Percentiles rank a stretch among this genome's conserved stretches.
Conservation (phyloP, 192 early-diverging fungal species). For the Coemansia pectinata region DNA sequence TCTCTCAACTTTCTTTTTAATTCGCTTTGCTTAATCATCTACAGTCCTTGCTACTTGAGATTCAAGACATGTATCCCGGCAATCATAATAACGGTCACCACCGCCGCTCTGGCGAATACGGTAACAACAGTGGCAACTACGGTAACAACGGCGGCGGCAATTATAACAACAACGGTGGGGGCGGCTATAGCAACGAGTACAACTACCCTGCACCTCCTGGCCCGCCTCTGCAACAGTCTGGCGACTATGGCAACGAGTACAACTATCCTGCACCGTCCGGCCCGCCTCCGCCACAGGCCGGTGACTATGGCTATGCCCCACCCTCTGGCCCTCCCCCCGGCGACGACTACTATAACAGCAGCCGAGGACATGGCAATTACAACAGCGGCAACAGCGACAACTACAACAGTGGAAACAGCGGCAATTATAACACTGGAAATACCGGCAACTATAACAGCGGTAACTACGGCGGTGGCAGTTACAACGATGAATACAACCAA, state of each 20-base stretch:
- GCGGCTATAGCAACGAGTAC: constrained; percentile 8
- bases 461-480: background rate
- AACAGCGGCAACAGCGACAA: constrained; percentile 4
- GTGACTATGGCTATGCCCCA: background rate
- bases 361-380: constrained; percentile 16
- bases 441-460: background rate
- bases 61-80: constrained; percentile 40
- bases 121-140: constrained; percentile 12
- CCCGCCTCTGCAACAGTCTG: constrained; percentile 10
- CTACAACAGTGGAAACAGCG: background rate
- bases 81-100: constrained; percentile 24
- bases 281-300: constrained; percentile 9
- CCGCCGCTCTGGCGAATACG: constrained; percentile 4
- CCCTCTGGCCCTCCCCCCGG: constrained; percentile 7
- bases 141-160: constrained; percentile 17
- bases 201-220: constrained; percentile 26
- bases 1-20: background rate
- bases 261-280: constrained; percentile 24
- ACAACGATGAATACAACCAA: constrained; percentile 10
- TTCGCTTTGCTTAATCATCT: background rate
- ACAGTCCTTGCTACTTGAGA: background rate
- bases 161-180: constrained; percentile 1
- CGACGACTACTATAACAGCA: constrained; percentile 8
- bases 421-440: background rate
- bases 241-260: constrained; percentile 9